phyloP scores from a whole-genome alignment of 2,329 filamentous ascomycete species.

The Nemania abortiva region DNA sequence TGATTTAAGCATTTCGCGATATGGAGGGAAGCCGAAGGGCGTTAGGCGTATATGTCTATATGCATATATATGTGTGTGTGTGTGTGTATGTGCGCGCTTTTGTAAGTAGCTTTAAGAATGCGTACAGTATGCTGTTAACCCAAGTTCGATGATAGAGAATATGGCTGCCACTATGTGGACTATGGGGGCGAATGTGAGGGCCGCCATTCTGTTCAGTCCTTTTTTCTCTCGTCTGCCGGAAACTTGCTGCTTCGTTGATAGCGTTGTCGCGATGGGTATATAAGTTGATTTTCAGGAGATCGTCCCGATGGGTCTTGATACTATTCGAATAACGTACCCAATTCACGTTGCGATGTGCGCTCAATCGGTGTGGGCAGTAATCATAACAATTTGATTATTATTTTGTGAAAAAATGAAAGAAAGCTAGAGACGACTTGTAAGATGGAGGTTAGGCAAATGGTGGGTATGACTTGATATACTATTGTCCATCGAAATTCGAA shows the following conservation, averaged over 20 bases:
- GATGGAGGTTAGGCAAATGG: neutral
- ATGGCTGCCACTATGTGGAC: conserved; percentile 75
- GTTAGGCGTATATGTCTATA: too few species aligned
- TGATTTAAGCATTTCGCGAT: conserved; percentile 3
- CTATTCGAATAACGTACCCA: neutral
- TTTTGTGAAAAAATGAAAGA: too few species aligned
- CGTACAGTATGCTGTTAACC: conserved; percentile 79
- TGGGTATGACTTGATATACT: conserved; percentile 19
- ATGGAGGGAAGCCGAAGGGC: neutral
- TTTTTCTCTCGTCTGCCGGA: neutral
- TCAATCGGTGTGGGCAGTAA: neutral
- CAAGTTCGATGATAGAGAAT: conserved; percentile 80
- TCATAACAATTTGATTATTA: too few species aligned
- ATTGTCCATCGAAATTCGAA: neutral
- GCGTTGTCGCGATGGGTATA: neutral
- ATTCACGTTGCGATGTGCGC: neutral
- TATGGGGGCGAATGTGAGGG: conserved; percentile 67
- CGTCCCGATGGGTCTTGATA: neutral
- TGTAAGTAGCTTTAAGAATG: conserved; percentile 32
- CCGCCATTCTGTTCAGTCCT: conserved; percentile 57
- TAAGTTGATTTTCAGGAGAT: neutral
- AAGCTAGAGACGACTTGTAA: neutral
- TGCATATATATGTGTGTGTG: too few species aligned
- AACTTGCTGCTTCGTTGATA: neutral
- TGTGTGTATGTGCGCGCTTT: conserved; percentile 10